Evolutionary conservation across 805 yeast genomes (phyloP).

Genomic region (Candida patagonica): DNA sequence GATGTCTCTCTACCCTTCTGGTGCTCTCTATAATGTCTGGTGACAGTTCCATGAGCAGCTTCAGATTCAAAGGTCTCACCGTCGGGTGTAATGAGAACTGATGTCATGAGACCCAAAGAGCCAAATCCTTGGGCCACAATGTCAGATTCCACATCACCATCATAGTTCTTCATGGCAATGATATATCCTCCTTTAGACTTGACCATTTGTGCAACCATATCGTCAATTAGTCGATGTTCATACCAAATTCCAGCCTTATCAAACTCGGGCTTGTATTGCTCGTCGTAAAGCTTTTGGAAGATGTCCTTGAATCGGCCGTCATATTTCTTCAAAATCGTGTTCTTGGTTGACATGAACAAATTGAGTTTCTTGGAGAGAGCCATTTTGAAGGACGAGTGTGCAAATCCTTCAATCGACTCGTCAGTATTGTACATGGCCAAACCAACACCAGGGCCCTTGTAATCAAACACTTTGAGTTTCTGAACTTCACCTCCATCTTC

Average conservation of each 20-base stretch:
- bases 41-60: constrained; percentile 99
- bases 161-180: constrained; percentile 95
- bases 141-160: constrained; percentile 95
- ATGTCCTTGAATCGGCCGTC: constrained; percentile 95
- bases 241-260: constrained; percentile 84
- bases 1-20: constrained; percentile 97
- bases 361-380: constrained; percentile 74
- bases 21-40: constrained; percentile 92
- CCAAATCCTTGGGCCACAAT: constrained; percentile 98
- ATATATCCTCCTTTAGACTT: constrained; percentile 92
- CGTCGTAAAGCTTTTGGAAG: constrained; percentile 71
- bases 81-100: constrained; percentile 93
- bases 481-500: constrained; percentile 46
- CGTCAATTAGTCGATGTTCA: constrained; percentile 94
- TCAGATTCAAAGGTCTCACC: constrained; percentile 93
- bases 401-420: constrained; percentile 82
- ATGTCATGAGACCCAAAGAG: constrained; percentile 93
- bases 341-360: constrained; percentile 82
- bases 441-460: constrained; percentile 66
- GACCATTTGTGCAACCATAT: constrained; percentile 98
- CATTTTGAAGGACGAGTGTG: constrained; percentile 83
- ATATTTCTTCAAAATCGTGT: constrained; percentile 86
- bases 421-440: constrained; percentile 94
- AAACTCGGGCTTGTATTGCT: constrained; percentile 58
- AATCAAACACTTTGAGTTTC: constrained; percentile 58